Evolutionary conservation across 306 rosid genomes (phyloP).

Genomic region (Delonix regia): DNA sequence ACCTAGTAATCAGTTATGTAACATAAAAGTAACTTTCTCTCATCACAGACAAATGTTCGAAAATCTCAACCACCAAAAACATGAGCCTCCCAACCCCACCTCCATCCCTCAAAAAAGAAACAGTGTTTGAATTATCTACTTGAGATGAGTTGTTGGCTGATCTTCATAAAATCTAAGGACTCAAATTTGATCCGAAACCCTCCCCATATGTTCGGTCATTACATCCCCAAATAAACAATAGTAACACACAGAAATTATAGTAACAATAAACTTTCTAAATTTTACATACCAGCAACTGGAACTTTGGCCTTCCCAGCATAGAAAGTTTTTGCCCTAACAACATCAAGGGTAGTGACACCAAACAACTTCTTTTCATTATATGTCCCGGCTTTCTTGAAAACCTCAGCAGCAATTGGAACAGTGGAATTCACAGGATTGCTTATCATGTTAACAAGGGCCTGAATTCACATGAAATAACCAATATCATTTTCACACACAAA

Average conservation of each 20-base stretch:
- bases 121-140: not conserved
- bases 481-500: constrained; percentile 9
- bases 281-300: constrained; percentile 80
- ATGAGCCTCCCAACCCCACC: constrained; percentile 21
- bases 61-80: not conserved
- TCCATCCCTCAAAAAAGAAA: not conserved
- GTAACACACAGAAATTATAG: not conserved
- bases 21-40: not conserved
- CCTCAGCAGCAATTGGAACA: constrained; percentile 94
- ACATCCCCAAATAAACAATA: not conserved
- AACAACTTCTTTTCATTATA: constrained; percentile 83
- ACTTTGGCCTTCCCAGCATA: constrained; percentile 91
- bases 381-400: constrained; percentile 94
- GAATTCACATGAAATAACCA: constrained; percentile 21
- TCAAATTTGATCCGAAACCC: not conserved
- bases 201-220: not conserved
- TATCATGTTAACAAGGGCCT: constrained; percentile 95
- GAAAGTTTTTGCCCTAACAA: constrained; percentile 94
- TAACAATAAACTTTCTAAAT: constrained; percentile 1
- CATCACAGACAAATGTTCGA: no score
- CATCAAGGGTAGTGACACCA: constrained; percentile 98
- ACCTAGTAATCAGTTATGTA: constrained; percentile 10
- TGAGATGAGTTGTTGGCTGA: not conserved
- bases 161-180: constrained; percentile 1
- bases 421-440: constrained; percentile 99